Conservation (phyloP, 129 eudicot genomes). For the Flaveria robusta region DNA sequence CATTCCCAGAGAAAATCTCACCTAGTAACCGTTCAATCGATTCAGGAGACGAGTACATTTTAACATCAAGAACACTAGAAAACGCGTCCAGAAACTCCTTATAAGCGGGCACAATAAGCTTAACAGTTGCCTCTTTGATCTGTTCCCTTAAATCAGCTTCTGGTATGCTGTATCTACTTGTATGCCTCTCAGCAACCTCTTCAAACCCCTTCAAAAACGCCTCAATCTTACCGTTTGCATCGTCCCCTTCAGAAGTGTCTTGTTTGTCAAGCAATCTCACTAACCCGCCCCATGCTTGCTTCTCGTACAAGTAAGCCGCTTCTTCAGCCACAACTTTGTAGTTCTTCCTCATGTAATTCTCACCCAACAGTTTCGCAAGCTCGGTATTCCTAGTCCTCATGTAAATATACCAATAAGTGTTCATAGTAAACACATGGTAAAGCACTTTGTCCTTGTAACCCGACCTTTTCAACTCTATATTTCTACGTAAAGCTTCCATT, state of each 20-base stretch:
- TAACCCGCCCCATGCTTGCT: constrained; percentile 76
- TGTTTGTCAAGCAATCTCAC: constrained; percentile 62
- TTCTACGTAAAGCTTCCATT: constrained; percentile 70
- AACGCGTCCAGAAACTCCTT: constrained; percentile 45
- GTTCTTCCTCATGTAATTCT: constrained; percentile 65
- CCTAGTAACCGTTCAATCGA: constrained; percentile 44
- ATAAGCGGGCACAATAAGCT: constrained; percentile 66
- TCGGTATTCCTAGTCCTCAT: constrained; percentile 69
- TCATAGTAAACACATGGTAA: constrained; percentile 64
- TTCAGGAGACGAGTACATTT: constrained; percentile 48
- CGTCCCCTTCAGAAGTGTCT: constrained; percentile 38
- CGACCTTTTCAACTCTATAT: constrained; percentile 52
- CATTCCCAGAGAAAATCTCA: constrained; percentile 44
- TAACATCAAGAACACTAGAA: constrained; percentile 38
- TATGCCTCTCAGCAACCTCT: constrained; percentile 57
- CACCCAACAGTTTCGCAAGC: constrained; percentile 66
- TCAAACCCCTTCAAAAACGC: constrained; percentile 61
- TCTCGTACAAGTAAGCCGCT: constrained; percentile 80
- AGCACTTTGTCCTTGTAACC: constrained; percentile 72
- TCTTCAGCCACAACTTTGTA: constrained; percentile 76
- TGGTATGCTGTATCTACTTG: constrained; percentile 48
- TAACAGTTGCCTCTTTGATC: constrained; percentile 62
- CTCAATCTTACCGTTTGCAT: constrained; percentile 53
- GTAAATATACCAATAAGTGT: constrained; percentile 83
- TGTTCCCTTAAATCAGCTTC: constrained; percentile 72